Evolutionary conservation across 371 early-diverging fungal species (phyloP), one percentile per base, ranked within the genome.

Genomic region (Choanephora cucurbitarum): DNA sequence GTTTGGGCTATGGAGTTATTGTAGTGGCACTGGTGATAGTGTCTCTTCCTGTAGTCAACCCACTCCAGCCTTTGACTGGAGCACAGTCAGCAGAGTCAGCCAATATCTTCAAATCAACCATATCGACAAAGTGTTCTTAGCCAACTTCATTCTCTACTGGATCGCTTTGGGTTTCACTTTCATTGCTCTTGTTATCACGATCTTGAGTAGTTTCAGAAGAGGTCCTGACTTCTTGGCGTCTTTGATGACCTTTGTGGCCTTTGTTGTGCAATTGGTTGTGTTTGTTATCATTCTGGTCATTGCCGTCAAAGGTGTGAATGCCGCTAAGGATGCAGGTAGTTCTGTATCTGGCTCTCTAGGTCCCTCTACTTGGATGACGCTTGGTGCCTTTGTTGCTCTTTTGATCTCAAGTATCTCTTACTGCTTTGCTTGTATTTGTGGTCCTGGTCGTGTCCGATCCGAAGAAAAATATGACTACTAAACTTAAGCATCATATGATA

Each of bases 1-100:
- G 13, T 69, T 70, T 50, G 78, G 78, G 9, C 56, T 77, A 60
- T 77, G 78, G 76, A 66, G 62, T 55, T 74, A 65, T 39, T 77
- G 78, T 49, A 51, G 56, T 13, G 73, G 73, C 2, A 49, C 50
- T 18, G 66, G 62, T 9, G 45, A 48, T 19, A 52, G 34, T 13
- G 67, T 74, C 1, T 19, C 39, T 3, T 22, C 22, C 3, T 77
- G 78, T 33, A 68, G 66, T 47, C 55, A 58, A 5, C 78, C 78
- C 28, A 48, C 64, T 6, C 57, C 78, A 34, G 74, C 70, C 3
- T 77, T 64, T 42, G 67, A 66, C 44, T 77, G 78, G 78, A 74
- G 67, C 53, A 68, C 52, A 49, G 60, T 23, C 13, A 13, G n/a
- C 23, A 22, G 31, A 15, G 31, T 42, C 47, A 32, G 40, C 18